Conservation (phyloP, 2,329 filamentous ascomycete species). For the Cercospora beticola region DNA sequence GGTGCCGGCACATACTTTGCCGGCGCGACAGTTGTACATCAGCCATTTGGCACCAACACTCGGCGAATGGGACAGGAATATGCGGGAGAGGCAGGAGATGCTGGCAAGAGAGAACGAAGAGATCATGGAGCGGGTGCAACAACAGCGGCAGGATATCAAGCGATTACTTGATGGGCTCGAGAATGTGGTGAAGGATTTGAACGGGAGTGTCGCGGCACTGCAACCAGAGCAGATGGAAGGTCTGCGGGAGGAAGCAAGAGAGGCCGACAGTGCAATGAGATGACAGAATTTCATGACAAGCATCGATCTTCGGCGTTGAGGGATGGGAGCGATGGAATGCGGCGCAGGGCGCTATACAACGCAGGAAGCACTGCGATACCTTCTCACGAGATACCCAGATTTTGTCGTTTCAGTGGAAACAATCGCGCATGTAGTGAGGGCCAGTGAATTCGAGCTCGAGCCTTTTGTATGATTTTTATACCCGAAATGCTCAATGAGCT, state of each 20-base stretch:
- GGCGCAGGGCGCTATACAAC: neutral
- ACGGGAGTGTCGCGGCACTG: conserved; percentile 49
- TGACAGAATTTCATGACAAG: conserved; percentile 22
- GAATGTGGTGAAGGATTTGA: conserved; percentile 57
- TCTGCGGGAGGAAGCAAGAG: conserved; percentile 33
- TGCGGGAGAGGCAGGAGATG: conserved; percentile 51
- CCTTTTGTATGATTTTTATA: neutral
- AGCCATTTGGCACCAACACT: conserved; percentile 61
- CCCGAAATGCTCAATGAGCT: neutral
- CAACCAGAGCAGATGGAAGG: conserved; percentile 34
- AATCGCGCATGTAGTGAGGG: neutral
- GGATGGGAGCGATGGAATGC: neutral
- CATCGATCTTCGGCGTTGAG: neutral
- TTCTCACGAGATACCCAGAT: conserved; percentile 8
- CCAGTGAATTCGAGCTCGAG: neutral
- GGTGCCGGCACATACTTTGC: conserved; percentile 58
- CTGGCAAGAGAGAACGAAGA: conserved; percentile 56
- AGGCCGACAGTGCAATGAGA: conserved; percentile 29
- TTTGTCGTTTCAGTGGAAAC: neutral
- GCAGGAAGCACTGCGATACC: neutral
- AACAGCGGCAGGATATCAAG: conserved; percentile 59
- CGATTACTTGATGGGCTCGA: conserved; percentile 56
- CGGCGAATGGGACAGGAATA: conserved; percentile 49
- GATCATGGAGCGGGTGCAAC: conserved; percentile 52
- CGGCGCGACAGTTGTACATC: conserved; percentile 56